These are phyloP conservation scores for Orobanche coerulescens DNA, from an alignment of 257 asterid species.

Conservation along the genomic window DNA sequence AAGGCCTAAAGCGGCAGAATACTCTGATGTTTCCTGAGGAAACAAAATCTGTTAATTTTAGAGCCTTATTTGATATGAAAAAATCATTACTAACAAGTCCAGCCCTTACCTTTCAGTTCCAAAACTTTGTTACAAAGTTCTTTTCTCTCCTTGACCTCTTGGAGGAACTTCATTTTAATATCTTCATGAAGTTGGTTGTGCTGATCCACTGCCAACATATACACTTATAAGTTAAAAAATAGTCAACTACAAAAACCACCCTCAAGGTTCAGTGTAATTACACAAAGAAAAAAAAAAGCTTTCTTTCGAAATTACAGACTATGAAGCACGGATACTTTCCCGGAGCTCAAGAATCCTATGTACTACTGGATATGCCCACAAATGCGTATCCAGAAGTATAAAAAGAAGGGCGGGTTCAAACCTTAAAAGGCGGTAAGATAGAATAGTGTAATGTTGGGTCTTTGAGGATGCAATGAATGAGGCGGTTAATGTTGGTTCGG, in stretches of 20 bases:
- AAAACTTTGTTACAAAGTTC: conserved; percentile 82
- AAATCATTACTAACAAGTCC: background rate
- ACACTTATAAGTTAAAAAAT: background rate
- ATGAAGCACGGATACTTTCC: too few species aligned
- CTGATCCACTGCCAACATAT: conserved; percentile 48
- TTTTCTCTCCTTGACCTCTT: conserved; percentile 63
- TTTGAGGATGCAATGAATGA: too few species aligned
- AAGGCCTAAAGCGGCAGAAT: conserved; percentile 94
- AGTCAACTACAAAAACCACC: background rate
- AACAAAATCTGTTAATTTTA: background rate
- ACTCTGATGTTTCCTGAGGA: conserved; percentile 88
- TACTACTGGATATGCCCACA: too few species aligned
- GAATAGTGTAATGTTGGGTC: too few species aligned
- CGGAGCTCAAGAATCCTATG: too few species aligned
- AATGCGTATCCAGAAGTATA: too few species aligned
- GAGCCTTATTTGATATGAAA: conserved; percentile 8
- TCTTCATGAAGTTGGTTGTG: conserved; percentile 52
- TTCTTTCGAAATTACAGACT: too few species aligned
- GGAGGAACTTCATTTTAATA: conserved; percentile 52
- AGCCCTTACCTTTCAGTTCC: conserved; percentile 70
- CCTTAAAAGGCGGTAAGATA: too few species aligned
- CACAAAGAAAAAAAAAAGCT: too few species aligned
- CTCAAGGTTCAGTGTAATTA: too few species aligned
- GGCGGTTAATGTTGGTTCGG: too few species aligned
- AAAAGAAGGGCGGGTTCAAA: too few species aligned